Percentiles rank a stretch among this genome's conserved stretches.
Evolutionary conservation across 495 filamentous ascomycete genomes (phyloP).

Genomic region (Bacidia gigantensis): DNA sequence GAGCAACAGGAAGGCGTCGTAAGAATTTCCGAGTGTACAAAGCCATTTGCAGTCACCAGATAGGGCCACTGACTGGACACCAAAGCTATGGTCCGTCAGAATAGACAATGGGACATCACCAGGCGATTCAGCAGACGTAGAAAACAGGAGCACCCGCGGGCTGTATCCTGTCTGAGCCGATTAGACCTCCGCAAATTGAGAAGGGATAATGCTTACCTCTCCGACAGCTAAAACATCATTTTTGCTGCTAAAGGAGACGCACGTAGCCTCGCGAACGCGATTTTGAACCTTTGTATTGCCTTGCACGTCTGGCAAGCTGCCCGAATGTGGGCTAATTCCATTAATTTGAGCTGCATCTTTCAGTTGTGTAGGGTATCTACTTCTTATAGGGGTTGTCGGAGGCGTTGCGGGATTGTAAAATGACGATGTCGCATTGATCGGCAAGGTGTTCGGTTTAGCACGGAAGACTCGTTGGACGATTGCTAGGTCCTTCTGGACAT

Average conservation of each 20-base stretch:
- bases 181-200: slow-evolving; percentile 1
- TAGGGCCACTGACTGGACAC: slow-evolving; percentile 78
- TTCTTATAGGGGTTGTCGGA: slow-evolving; percentile 29
- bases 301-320: slow-evolving; percentile 40
- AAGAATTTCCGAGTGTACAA: slow-evolving; percentile 71
- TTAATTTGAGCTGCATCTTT: slow-evolving; percentile 6
- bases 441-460: slow-evolving; percentile 64
- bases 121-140: slow-evolving; percentile 55
- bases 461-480: slow-evolving; percentile 79
- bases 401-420: slow-evolving; percentile 51
- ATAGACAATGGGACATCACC: slow-evolving; percentile 74
- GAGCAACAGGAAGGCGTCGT: slow-evolving; percentile 89
- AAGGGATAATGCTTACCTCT: slow-evolving; percentile 41
- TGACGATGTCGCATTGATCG: slow-evolving; percentile 42
- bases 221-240: slow-evolving; percentile 82
- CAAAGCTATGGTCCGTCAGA: slow-evolving; percentile 79
- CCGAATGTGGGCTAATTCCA: neutral
- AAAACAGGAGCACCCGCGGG: slow-evolving; percentile 82
- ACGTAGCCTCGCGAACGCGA: slow-evolving; percentile 90
- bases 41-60: slow-evolving; percentile 76
- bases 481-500: slow-evolving; percentile 55
- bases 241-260: slow-evolving; percentile 79
- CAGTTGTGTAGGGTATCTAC: slow-evolving; percentile 25
- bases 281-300: slow-evolving; percentile 26
- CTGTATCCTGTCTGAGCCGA: slow-evolving; percentile 64